These are phyloP conservation scores for Ceriops tagal DNA, from an alignment of 345 rosid species.

Conservation along the genomic window DNA sequence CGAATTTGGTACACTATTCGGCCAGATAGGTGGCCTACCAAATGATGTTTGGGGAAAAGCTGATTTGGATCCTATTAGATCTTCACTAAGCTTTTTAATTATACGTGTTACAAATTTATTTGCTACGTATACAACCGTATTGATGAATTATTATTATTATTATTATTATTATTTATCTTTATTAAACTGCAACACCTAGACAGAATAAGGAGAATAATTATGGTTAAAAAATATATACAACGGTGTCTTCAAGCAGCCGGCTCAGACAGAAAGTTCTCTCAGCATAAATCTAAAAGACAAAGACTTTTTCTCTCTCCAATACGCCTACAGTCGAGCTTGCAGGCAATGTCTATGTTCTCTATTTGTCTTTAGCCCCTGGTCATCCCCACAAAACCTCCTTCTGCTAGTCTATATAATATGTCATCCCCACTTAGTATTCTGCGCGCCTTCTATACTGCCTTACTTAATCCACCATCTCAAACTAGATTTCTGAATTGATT, in stretches of 20 bases:
- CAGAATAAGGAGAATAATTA: background rate
- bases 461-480: conserved; percentile 1
- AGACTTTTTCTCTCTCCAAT: conserved; percentile 17
- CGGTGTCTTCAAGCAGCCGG: conserved; percentile 12
- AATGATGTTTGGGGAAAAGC: too few species aligned
- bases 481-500: background rate
- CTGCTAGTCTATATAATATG: background rate
- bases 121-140: too few species aligned
- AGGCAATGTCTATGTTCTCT: conserved; percentile 4
- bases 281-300: conserved; percentile 9
- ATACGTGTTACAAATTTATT: too few species aligned
- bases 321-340: background rate
- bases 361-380: conserved; percentile 1
- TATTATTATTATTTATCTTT: too few species aligned
- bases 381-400: background rate
- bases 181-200: conserved; percentile 9
- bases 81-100: too few species aligned
- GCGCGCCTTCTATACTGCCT: background rate
- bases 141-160: too few species aligned
- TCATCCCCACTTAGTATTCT: background rate
- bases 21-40: too few species aligned
- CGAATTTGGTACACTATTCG: too few species aligned
- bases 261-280: conserved; percentile 13
- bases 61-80: too few species aligned
- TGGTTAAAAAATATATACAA: background rate